Evolutionary conservation across 192 early-diverging fungal species (phyloP), one percentile per base, ranked within the genome.

Genomic region (Chytriomyces confervae): DNA sequence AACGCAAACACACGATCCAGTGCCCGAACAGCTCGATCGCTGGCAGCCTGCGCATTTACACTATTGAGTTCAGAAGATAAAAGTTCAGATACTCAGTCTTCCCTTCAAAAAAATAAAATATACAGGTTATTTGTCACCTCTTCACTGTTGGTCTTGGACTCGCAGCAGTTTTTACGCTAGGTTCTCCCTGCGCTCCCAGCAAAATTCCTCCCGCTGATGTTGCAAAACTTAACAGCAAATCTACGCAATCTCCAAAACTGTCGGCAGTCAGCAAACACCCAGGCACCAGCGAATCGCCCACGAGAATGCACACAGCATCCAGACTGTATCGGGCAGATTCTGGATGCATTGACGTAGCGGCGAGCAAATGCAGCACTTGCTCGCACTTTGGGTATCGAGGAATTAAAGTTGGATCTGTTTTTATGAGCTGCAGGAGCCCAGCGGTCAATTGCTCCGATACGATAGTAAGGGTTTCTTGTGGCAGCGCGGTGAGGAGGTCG

Each of bases 391-490:
- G 68, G 78, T 66, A 77, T 62, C 69, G 77, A 61, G 71, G 43
- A 13, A 87, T 29, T 23, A 82, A 57, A 8, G 61, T 73, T n/a
- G 77, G 75, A 70, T 92, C 90, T 1, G 87, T 81, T 78, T 92
- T 90, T 46, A 92, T 76, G 2, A 94, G 70, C 63, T 84, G 88
- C 53, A 90, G 77, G 11, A 95, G 83, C 47, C 94, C 94, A 2
- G 93, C 90, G 89, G 91, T 92, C 81, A 91, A 86, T 75, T 92
- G 93, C 72, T 93, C 93, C 2, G 89, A 91, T 20, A 94, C 89
- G n/a, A 84, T 80, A 47, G 86, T 87, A 9, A 91, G 84, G 7
- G 90, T 80, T 50, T 91, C 88, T 20, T 82, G 83, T 20, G 91
- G 89, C 60, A 93, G 80, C 27, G 83, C 77, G 8, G 79, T 82